Percentiles rank a stretch among this genome's conserved stretches.
Evolutionary conservation across 2,329 filamentous ascomycete species (phyloP).

Genomic region (Nigrospora osmanthi): DNA sequence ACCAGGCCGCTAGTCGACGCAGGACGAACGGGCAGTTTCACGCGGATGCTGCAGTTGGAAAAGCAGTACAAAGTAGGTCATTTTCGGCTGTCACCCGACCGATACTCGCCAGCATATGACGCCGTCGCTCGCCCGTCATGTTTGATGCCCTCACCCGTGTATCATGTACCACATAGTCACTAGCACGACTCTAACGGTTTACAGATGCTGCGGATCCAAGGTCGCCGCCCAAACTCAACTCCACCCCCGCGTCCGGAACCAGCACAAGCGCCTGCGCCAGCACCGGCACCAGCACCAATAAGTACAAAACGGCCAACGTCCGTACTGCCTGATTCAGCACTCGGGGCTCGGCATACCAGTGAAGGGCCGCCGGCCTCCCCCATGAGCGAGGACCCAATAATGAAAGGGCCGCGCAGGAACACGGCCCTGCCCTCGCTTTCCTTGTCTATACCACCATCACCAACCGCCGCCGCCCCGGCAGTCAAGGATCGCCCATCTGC

Average conservation of each 20-base stretch:
- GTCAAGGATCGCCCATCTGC: too few relatives aligned
- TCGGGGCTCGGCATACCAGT: conserved; percentile 22
- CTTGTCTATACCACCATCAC: conserved; percentile 20
- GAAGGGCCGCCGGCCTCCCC: conserved; percentile 21
- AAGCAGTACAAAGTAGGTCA: conserved; percentile 47
- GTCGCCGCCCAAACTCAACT: conserved; percentile 13
- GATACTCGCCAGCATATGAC: too few relatives aligned
- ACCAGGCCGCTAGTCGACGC: conserved; percentile 12
- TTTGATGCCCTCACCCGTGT: too few relatives aligned
- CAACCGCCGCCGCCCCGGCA: conserved; percentile 10
- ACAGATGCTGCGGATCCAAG: conserved; percentile 29
- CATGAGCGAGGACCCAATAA: conserved; percentile 19
- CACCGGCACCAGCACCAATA: conserved; percentile 16
- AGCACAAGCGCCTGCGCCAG: conserved; percentile 14
- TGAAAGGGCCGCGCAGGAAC: conserved; percentile 22
- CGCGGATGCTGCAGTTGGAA: conserved; percentile 53
- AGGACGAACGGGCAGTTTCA: conserved; percentile 39
- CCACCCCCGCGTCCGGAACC: conserved; percentile 16
- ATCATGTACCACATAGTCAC: not conserved
- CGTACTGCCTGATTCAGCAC: conserved; percentile 16
- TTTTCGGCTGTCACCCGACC: conserved; percentile 13
- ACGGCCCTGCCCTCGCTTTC: conserved; percentile 22
- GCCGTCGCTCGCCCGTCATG: too few relatives aligned
- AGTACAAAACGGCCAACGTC: conserved; percentile 17
- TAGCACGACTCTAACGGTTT: conserved; percentile 14